phyloP scores from a whole-genome alignment of 208 protist species.

The Trypanosoma scelopori region DNA sequence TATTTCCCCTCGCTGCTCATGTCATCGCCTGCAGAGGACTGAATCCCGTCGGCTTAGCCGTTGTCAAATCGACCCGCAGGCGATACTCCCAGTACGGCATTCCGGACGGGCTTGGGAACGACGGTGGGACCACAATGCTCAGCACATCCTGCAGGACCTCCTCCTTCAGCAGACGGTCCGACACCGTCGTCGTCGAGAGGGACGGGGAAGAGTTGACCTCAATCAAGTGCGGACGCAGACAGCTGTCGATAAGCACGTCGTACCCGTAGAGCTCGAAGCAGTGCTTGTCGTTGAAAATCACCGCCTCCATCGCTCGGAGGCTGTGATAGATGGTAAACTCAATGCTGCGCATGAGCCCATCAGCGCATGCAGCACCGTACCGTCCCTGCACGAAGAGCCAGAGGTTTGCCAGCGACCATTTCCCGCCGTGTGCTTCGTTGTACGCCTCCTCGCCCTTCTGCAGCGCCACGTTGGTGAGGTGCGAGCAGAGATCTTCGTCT shows the following conservation, averaged over 20 bases:
- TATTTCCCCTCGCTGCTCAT: background rate
- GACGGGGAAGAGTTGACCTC: slow-evolving; percentile 96
- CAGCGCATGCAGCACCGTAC: slow-evolving; percentile 65
- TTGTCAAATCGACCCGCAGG: slow-evolving; percentile 72
- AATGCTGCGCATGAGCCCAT: slow-evolving; percentile 86
- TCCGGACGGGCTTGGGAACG: slow-evolving; percentile 48
- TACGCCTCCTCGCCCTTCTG: slow-evolving; percentile 94
- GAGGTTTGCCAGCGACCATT: slow-evolving; percentile 91
- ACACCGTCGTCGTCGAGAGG: slow-evolving; percentile 78
- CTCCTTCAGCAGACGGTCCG: slow-evolving; percentile 86
- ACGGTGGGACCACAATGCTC: slow-evolving; percentile 81
- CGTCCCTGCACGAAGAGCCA: slow-evolving; percentile 82
- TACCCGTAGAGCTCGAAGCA: slow-evolving; percentile 98
- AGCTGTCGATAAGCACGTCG: slow-evolving; percentile 96
- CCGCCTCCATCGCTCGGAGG: slow-evolving; percentile 82
- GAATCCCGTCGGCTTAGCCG: slow-evolving; percentile 65
- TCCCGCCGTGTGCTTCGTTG: slow-evolving; percentile 94
- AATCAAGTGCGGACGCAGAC: slow-evolving; percentile 95
- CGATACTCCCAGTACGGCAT: slow-evolving; percentile 87
- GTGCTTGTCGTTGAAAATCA: slow-evolving; percentile 95
- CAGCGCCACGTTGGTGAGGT: slow-evolving; percentile 97
- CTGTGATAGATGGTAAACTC: slow-evolving; percentile 93
- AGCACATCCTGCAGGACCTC: slow-evolving; percentile 78
- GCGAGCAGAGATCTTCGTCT: slow-evolving; percentile 86
- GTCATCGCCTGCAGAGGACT: slow-evolving; percentile 39